Conservation (phyloP, 345 rosid species). For the Bruguiera sexangula region DNA sequence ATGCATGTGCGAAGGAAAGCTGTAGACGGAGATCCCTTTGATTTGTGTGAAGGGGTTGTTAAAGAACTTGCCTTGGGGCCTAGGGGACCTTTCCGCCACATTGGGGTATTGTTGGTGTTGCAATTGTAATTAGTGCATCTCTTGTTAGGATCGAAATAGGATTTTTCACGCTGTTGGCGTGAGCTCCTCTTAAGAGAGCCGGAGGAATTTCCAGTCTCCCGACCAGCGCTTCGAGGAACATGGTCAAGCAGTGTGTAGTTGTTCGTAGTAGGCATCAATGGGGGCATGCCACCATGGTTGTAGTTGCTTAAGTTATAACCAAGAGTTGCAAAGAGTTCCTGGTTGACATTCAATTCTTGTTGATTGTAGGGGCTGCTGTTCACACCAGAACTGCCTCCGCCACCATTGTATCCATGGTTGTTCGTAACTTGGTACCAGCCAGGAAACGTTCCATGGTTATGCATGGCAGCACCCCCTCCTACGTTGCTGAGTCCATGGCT, state of each 20-base stretch:
- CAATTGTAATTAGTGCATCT: conserved; percentile 34
- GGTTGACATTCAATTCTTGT: too few species aligned
- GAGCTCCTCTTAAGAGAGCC: neutral
- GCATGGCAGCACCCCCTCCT: too few species aligned
- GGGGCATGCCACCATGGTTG: neutral
- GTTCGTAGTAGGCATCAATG: neutral
- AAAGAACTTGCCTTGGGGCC: conserved; percentile 33
- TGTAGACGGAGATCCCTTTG: too few species aligned
- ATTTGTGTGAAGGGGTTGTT: too few species aligned
- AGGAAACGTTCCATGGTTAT: too few species aligned
- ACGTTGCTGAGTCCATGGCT: too few species aligned
- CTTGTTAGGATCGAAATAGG: conserved; percentile 4
- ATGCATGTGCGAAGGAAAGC: too few species aligned
- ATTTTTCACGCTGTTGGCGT: conserved; percentile 1
- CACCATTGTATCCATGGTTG: too few species aligned
- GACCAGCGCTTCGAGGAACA: neutral
- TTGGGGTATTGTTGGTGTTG: conserved; percentile 32
- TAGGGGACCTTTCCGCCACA: conserved; percentile 48
- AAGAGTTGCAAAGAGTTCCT: too few species aligned
- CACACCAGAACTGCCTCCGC: neutral
- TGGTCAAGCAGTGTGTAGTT: conserved; percentile 1
- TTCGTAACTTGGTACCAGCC: too few species aligned
- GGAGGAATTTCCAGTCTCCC: conserved; percentile 9
- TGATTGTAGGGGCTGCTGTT: neutral
- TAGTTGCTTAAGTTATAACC: neutral